These are phyloP conservation scores for Arabidopsis lyrata DNA, from an alignment of 441 rosid genomes.

Conservation along the genomic window DNA sequence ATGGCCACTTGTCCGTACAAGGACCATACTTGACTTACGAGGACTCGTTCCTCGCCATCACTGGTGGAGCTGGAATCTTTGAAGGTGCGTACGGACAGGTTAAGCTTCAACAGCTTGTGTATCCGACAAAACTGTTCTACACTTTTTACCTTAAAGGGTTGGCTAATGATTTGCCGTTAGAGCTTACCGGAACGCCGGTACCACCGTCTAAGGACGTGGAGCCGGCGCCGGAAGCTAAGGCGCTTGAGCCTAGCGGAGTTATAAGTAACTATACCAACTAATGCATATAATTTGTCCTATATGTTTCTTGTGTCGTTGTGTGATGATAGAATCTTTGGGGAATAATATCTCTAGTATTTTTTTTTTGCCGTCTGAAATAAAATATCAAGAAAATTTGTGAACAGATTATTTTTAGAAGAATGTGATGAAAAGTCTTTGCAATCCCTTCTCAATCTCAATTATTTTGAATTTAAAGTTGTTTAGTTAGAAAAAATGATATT, in stretches of 20 bases:
- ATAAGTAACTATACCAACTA: constrained; percentile 63
- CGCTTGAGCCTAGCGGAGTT: constrained; percentile 58
- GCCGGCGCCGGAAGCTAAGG: constrained; percentile 68
- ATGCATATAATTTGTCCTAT: neutral
- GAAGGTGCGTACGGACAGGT: constrained; percentile 77
- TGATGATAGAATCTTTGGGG: neutral
- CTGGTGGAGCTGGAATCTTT: constrained; percentile 78
- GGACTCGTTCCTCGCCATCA: constrained; percentile 73
- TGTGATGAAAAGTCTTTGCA: too few species aligned
- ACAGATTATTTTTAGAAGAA: too few species aligned
- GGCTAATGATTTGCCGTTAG: constrained; percentile 59
- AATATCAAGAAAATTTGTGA: too few species aligned
- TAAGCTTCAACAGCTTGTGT: constrained; percentile 70
- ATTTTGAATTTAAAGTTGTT: too few species aligned
- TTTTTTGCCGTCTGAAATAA: too few species aligned
- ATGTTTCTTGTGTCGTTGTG: neutral
- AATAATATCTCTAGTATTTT: too few species aligned
- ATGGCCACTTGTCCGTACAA: constrained; percentile 81
- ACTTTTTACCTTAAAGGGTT: constrained; percentile 77
- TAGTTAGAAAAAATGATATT: too few species aligned
- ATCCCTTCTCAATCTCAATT: too few species aligned
- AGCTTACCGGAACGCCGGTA: constrained; percentile 60
- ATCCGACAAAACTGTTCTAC: constrained; percentile 84
- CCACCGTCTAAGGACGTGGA: constrained; percentile 61
- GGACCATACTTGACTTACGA: constrained; percentile 78